Base-by-base conservation (phyloP, 768 basidiomycete genomes). In the Agaricus sinodeliciosus region DNA sequence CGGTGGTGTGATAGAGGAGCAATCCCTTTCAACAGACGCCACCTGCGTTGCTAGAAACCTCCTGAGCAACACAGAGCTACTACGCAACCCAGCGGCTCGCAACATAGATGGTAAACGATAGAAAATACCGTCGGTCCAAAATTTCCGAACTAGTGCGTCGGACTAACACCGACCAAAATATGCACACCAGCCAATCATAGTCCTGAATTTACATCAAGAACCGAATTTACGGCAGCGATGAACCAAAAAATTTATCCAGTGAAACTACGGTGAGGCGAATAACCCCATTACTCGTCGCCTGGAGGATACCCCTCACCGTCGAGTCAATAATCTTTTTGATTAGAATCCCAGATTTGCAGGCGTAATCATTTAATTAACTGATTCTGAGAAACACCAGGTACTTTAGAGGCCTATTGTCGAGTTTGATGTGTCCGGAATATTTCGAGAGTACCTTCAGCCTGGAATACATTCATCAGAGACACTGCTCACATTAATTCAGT, bases 1-100 rank as follows among this genome's bases (percentile, higher is more conserved):
- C 11, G 93, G 91, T 16, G 94, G 95, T 12, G 85, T 93, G 59
- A 96, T 90, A 4, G 86, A 72, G 39, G 66, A 58, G 59, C 73
- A 78, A 49, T 75, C 69, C 57, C 74, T 76, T 52, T 76, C 71
- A 4, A 61, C 50, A 11, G 66, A 58, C 4, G 68, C 54, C 28
- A 68, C 65, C 55, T 76, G 71, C 4, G 72, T 70, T 9, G 76
- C 70, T 59, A 73, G 63, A 39, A 62, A 53, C 19, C 72, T 67
- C 31, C 58, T 58, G 51, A 69, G 58, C 42, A 58, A 49, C 41
- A 54, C 48, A 43, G 54, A 57, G 34, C 61, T 56, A 51, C 63
- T 59, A 49, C 62, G 58, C 55, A 65, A 46, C 46, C 63, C 46
- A 45, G 57, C 31, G 55, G 58, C 55, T 58, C 61, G 67, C 59